Base-by-base conservation (phyloP, 2,329 filamentous ascomycete genomes). In the Stagonosporopsis chrysanthemi region DNA sequence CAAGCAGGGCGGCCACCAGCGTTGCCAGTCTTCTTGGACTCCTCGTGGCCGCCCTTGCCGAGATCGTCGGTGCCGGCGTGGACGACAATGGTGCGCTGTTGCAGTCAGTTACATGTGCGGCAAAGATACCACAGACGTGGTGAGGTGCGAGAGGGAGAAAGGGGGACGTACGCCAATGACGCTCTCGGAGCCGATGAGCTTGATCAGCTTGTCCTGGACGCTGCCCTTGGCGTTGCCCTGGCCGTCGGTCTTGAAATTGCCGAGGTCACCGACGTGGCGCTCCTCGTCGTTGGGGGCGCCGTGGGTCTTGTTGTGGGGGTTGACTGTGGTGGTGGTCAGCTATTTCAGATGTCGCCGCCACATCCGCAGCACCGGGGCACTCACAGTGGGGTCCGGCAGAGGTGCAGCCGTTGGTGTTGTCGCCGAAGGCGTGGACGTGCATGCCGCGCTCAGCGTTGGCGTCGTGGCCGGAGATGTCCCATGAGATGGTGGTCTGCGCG, bases 361-460 rank as follows among this genome's bases (percentile, higher is more conserved):
- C 14, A 23, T 17, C 14, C 41, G 29, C 29, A 9, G 29, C 29
- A 12, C 4, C 17, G 17, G 9, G 15, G 28, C 56, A 82, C 91
- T 78, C 84, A 96, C 92, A 99, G 85, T 99, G 95, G 81, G 95
- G 94, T 52, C 95, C 95, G 68, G 95, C 95, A 68, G 91, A 96
- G 68, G 94, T 98, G 90, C 95, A 99, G 80, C 95, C 95, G 83
- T 99, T 99, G 86, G 95, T 98, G 87, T 98, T 98, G 87, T 98
- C 95, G 79, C 95, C 95, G 76, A 97, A 99, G 80, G 95, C 91
- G 85, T 99, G 95, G 77, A 99, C 89, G 86, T 99, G 95, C 86
- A 98, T 92, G 81, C 92, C 95, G 82, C 95, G 94, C 88, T 96
- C 87, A 77, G 95, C 93, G 80, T 96, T 97, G 82, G 94, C 75